Percentiles rank a stretch among this genome's conserved stretches.
phyloP scores from a whole-genome alignment of 2,329 filamentous ascomycete species.

The Nothophaeocryptopus gaeumannii region DNA sequence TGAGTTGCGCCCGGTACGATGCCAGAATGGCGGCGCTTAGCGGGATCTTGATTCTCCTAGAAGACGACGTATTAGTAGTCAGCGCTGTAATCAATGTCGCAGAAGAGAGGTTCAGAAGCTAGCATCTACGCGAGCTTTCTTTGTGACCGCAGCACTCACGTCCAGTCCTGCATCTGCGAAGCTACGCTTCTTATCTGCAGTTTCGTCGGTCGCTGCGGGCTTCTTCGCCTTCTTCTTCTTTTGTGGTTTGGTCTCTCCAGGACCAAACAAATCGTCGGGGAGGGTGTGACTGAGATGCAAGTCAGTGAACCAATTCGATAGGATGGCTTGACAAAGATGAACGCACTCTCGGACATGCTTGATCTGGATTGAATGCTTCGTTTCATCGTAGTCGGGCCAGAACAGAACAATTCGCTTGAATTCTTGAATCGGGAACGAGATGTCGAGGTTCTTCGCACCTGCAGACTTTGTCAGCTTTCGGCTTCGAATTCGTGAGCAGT shows the following conservation, averaged over 20 bases:
- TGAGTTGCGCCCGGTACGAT: slow-evolving; percentile 12
- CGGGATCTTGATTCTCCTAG: slow-evolving; percentile 32
- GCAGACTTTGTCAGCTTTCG: slow-evolving; percentile 14
- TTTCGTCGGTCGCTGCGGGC: slow-evolving; percentile 18
- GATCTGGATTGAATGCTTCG: slow-evolving; percentile 75
- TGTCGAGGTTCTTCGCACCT: slow-evolving; percentile 70
- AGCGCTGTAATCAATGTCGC: background rate
- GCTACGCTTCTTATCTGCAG: slow-evolving; percentile 42
- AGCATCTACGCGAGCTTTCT: slow-evolving; percentile 2
- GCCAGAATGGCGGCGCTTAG: slow-evolving; percentile 34
- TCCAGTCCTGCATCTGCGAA: slow-evolving; percentile 45
- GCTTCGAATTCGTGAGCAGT: background rate
- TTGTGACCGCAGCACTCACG: slow-evolving; percentile 37
- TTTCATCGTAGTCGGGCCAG: slow-evolving; percentile 71
- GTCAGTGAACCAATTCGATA: slow-evolving; percentile 15
- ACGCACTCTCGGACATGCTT: slow-evolving; percentile 82
- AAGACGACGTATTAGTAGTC: slow-evolving; percentile 4
- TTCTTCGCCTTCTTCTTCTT: slow-evolving; percentile 45
- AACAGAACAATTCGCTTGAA: slow-evolving; percentile 80
- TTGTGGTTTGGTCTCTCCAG: slow-evolving; percentile 61
- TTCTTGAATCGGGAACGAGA: slow-evolving; percentile 76
- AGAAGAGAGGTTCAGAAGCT: background rate
- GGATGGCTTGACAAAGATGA: background rate
- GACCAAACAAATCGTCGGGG: slow-evolving; percentile 82
- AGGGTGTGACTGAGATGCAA: slow-evolving; percentile 68